Conservation (phyloP, 306 rosid species). For the Ormosia semicastrata region DNA sequence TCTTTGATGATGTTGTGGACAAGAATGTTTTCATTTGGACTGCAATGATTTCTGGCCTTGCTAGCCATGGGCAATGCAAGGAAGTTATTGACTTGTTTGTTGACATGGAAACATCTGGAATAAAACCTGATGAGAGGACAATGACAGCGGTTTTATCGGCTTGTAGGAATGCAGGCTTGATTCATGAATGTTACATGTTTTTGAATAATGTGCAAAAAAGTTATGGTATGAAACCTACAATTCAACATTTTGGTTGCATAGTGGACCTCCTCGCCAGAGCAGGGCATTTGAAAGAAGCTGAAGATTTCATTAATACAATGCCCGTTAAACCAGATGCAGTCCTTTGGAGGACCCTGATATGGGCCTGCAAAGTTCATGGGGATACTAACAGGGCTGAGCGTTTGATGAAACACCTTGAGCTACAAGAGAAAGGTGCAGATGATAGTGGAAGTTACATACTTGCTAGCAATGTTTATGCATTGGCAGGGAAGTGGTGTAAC, state of each 20-base stretch:
- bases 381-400: slow-evolving; percentile 40
- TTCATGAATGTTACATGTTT: slow-evolving; percentile 34
- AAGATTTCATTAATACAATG: slow-evolving; percentile 42
- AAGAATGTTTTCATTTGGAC: slow-evolving; percentile 58
- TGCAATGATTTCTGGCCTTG: slow-evolving; percentile 52
- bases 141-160: slow-evolving; percentile 50
- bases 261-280: slow-evolving; percentile 61
- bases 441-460: slow-evolving; percentile 61
- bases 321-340: slow-evolving; percentile 51
- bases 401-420: slow-evolving; percentile 42
- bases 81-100: slow-evolving; percentile 48
- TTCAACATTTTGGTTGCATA: slow-evolving; percentile 57
- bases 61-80: slow-evolving; percentile 54
- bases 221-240: slow-evolving; percentile 43
- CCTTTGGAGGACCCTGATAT: slow-evolving; percentile 57
- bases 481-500: slow-evolving; percentile 46
- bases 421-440: slow-evolving; percentile 23
- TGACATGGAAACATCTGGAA: slow-evolving; percentile 32
- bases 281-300: slow-evolving; percentile 55
- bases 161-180: slow-evolving; percentile 46
- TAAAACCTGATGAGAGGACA: slow-evolving; percentile 51
- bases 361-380: slow-evolving; percentile 48
- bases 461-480: slow-evolving; percentile 56
- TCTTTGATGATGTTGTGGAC: slow-evolving; percentile 31
- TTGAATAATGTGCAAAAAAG: slow-evolving; percentile 27